These are phyloP conservation scores for Microcera coccophila DNA, from an alignment of 2,329 filamentous ascomycete genomes.

Conservation along the genomic window DNA sequence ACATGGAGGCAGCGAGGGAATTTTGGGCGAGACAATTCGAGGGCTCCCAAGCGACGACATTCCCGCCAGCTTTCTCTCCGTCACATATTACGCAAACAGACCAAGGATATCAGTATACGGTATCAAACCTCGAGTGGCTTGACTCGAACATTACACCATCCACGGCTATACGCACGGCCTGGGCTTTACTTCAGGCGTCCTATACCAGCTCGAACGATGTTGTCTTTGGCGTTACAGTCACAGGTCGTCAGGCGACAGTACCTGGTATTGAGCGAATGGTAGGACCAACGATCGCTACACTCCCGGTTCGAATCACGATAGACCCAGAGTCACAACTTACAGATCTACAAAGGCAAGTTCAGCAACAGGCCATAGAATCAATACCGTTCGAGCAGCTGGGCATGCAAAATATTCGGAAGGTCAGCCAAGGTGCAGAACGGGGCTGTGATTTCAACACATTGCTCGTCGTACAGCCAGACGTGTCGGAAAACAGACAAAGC, in stretches of 20 bases:
- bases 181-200: not conserved
- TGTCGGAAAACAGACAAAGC: no score
- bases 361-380: not conserved
- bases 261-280: not conserved
- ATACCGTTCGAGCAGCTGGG: not conserved
- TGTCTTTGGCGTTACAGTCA: not conserved
- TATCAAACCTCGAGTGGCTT: no score
- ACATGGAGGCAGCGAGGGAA: no score
- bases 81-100: no score
- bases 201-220: not conserved
- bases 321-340: not conserved
- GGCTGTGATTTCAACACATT: not conserved
- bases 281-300: not conserved
- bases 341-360: not conserved
- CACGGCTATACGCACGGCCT: not conserved
- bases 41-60: no score
- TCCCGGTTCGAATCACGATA: conserved; percentile 1
- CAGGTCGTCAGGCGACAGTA: conserved; percentile 1
- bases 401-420: not conserved
- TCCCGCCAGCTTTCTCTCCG: no score
- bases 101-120: no score
- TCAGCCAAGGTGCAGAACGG: not conserved
- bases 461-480: not conserved
- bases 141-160: not conserved
- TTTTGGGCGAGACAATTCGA: no score